Evolutionary conservation across 2,329 filamentous ascomycete species (phyloP).

Genomic region (Lasiodiplodia hormozganensis): DNA sequence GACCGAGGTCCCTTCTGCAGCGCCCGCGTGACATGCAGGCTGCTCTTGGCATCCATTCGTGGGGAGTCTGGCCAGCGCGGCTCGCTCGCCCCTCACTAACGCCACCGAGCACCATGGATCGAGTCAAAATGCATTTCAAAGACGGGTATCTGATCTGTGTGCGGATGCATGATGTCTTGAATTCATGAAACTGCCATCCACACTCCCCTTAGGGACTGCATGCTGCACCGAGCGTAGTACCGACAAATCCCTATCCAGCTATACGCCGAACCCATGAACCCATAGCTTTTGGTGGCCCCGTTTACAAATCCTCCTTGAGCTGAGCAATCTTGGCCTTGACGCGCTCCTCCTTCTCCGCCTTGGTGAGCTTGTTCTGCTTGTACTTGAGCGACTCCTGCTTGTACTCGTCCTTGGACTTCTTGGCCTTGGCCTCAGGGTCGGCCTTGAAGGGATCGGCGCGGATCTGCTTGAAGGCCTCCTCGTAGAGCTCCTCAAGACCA

Average conservation of each 20-base stretch:
- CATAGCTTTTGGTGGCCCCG: slow-evolving; percentile 17
- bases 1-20: slow-evolving; percentile 5
- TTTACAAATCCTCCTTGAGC: slow-evolving; percentile 60
- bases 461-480: slow-evolving; percentile 94
- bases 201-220: slow-evolving; percentile 23
- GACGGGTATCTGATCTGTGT: slow-evolving; percentile 29
- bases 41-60: neutral
- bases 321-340: slow-evolving; percentile 92
- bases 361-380: slow-evolving; percentile 77
- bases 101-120: slow-evolving; percentile 8
- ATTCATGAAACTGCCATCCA: slow-evolving; percentile 29
- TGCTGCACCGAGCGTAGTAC: slow-evolving; percentile 27
- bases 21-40: slow-evolving; percentile 9
- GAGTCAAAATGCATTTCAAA: slow-evolving; percentile 28
- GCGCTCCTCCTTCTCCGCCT: slow-evolving; percentile 80
- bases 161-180: slow-evolving; percentile 28
- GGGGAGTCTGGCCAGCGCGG: slow-evolving; percentile 10
- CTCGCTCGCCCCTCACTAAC: slow-evolving; percentile 22
- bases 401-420: slow-evolving; percentile 98
- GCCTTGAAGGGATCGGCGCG: slow-evolving; percentile 99
- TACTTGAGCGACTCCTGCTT: slow-evolving; percentile 95
- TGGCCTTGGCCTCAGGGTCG: slow-evolving; percentile 73
- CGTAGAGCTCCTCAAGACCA: slow-evolving; percentile 94
- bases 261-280: slow-evolving; percentile 25
- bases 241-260: slow-evolving; percentile 28